A percentile compares a stretch with the other conserved stretches of the same genome.
Evolutionary conservation across 2,329 filamentous ascomycete genomes (phyloP).

Genomic region (Stemphylium beticola): DNA sequence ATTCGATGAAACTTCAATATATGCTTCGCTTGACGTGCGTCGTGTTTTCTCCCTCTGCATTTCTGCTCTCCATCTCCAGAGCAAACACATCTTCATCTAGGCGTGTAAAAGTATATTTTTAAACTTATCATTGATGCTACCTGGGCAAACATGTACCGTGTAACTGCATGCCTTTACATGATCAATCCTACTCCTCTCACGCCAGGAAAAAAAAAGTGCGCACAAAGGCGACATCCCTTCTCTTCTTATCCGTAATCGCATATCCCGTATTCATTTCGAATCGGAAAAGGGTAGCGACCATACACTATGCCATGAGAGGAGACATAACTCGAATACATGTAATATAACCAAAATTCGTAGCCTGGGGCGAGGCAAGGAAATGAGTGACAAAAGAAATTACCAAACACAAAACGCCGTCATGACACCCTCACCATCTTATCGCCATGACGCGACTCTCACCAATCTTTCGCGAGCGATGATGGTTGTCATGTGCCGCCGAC

Average conservation of each 20-base stretch:
- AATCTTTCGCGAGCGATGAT: slow-evolving; percentile 36
- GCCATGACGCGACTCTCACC: slow-evolving; percentile 26
- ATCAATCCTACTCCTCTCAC: not conserved
- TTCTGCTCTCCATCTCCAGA: no score
- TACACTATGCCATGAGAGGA: slow-evolving; percentile 23
- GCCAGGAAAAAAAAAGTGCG: slow-evolving; percentile 1
- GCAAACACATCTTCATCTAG: not conserved
- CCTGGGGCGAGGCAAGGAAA: slow-evolving; percentile 3
- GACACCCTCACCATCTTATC: slow-evolving; percentile 11
- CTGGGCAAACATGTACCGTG: not conserved
- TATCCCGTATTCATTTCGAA: not conserved
- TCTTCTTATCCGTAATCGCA: not conserved
- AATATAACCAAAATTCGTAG: slow-evolving; percentile 9
- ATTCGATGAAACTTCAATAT: not conserved
- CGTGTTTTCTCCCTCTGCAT: no score
- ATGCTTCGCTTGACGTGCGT: not conserved
- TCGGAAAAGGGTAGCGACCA: slow-evolving; percentile 10
- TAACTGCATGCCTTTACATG: not conserved
- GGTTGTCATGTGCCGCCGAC: slow-evolving; percentile 44
- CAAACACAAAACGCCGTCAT: slow-evolving; percentile 27
- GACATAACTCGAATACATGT: slow-evolving; percentile 11
- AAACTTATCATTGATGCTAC: slow-evolving; percentile 11
- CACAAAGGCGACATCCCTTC: not conserved
- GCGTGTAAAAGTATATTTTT: not conserved
- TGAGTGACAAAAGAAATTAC: slow-evolving; percentile 19